Evolutionary conservation across 768 basidiomycete species (phyloP), one percentile per base, ranked within the genome.

Genomic region (Lepiota brunneoincarnata): DNA sequence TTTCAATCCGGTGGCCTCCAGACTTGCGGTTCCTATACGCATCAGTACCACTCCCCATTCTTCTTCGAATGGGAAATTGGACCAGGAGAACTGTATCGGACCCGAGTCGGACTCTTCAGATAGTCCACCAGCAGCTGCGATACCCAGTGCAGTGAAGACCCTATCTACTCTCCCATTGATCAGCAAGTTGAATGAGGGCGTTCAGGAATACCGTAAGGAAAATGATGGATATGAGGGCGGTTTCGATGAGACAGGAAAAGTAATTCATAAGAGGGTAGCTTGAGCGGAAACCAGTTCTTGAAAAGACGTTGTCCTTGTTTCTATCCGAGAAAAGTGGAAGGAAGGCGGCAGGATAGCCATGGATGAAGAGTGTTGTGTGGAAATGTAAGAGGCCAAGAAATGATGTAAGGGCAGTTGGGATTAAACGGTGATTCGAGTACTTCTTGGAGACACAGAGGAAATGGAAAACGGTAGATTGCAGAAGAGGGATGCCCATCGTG

Each of bases 1-100:
- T 20, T 81, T 75, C 9, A 87, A 73, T 42, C 82, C 83, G 0
- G 88, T 89, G 0, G 86, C 84, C 64, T 91, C 89, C 45, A 91
- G 72, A 58, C 85, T 87, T 3, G 87, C 87, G 0, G 86, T 86
- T 17, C 87, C 87, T 17, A 89, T 72, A 18, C 89, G 81, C 39
- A 91, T 73, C 36, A 91, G 73, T 2, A 85, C 79, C 18, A 89
- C 77, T 5, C 82, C 80, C 67, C 87, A 90, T 63, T 89, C 87
- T 65, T 90, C 88, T 36, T 90, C 86, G 64, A 75, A 76, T 15
- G 78, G 80, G 2, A 85, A 74, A 35, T 56, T 63, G 20, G 46
- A 39, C 53, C 53, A 59, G 51, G 51, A 71, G 59, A 57, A 71
- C 67, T 28, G 56, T 50, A 14, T 42, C 35, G 49, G 56, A 46